Base-by-base conservation (phyloP, 768 basidiomycete species). In the Tephrocybe sp. region DNA sequence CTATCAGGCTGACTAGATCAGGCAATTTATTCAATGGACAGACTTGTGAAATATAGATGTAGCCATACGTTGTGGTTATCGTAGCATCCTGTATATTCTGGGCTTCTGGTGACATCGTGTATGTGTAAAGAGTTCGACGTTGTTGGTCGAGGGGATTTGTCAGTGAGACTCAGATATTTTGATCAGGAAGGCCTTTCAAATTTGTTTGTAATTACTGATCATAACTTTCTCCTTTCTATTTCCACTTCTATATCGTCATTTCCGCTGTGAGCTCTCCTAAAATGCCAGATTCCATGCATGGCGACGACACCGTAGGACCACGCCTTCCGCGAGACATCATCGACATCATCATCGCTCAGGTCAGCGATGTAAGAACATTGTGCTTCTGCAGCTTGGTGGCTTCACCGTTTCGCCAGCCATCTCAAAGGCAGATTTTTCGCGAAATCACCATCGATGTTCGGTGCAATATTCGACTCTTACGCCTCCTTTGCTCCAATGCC, bases 1-100 rank as follows among this genome's bases (percentile, higher is more conserved):
- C 71, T 81, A 68, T 97, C 93, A 34, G 92, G 93, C 49, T 80
- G 80, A 50, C 83, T 83, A 37, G 40, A 62, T 55, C 16, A 48
- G 16, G 16, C 21, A 2, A 36, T 6, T 35, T 16, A 6, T 25
- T 49, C 47, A 40, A 21, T 37, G 3, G 37, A 27, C 35, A 28
- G 12, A 38, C 3, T 37, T 9, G 13, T 16, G 9, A 9, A 31
- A 37, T n/a, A 18, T 22, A 43, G 18, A 2, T 34, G 6, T 5
- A 5, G 18, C 12, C 49, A 5, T 44, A 50, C 49, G 37, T 27
- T 4, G 49, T 19, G 3, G n/a, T 5, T 1, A 50, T 30, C 30
- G 36, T 31, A 25, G 32, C 16, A 15, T 38, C 28, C 25, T 50
- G 34, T 3, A 50, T 31, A 7, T 37, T 19, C 36, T 19, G 36